phyloP scores from a whole-genome alignment of 75 land plant genomes.

The Selaginella moellendorffii region DNA sequence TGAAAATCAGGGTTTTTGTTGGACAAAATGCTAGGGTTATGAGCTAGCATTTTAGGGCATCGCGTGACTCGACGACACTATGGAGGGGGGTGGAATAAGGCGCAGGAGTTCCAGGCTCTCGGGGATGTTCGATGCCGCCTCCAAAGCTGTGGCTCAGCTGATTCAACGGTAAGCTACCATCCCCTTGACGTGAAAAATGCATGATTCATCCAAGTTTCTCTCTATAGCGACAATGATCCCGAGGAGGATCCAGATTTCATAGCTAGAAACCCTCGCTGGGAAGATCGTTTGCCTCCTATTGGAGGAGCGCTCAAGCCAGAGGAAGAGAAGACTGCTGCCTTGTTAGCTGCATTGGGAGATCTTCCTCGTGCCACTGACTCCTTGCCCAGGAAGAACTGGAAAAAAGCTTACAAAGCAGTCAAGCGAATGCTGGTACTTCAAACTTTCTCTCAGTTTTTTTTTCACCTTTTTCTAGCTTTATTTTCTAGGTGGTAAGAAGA shows the following conservation, averaged over 20 bases:
- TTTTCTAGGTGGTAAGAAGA: conserved; percentile 3
- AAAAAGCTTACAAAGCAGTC: conserved; percentile 3
- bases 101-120: too few relatives aligned
- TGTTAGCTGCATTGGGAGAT: not conserved
- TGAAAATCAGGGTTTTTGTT: too few relatives aligned
- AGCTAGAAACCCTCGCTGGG: conserved; percentile 11
- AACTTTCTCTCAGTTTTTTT: not conserved
- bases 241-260: conserved; percentile 12
- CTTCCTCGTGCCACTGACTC: not conserved
- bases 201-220: too few relatives aligned
- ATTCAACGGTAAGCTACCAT: too few relatives aligned
- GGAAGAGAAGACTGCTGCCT: not conserved
- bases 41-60: too few relatives aligned
- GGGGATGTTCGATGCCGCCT: too few relatives aligned
- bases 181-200: too few relatives aligned
- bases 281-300: conserved; percentile 12
- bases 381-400: conserved; percentile 4
- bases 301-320: not conserved
- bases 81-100: too few relatives aligned
- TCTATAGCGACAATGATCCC: too few relatives aligned
- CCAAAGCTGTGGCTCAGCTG: too few relatives aligned
- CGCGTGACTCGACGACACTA: too few relatives aligned
- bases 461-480: not conserved
- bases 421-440: not conserved
- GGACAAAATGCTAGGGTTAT: too few relatives aligned